phyloP scores from a whole-genome alignment of 2,329 filamentous ascomycete species.

The Cytospora paraplurivora region DNA sequence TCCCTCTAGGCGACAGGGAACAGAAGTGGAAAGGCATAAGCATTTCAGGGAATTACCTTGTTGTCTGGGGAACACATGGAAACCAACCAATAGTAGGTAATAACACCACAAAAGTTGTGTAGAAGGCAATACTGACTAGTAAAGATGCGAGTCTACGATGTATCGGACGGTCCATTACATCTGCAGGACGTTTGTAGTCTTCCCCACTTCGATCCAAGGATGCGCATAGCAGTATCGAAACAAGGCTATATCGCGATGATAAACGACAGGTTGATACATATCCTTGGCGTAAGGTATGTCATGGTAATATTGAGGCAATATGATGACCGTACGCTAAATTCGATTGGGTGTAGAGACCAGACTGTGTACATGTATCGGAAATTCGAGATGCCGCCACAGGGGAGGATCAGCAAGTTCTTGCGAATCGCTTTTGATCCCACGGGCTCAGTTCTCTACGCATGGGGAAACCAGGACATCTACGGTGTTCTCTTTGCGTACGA shows the following conservation, averaged over 20 bases:
- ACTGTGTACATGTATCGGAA: background rate
- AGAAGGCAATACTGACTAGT: background rate
- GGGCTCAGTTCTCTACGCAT: conserved; percentile 14
- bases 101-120: background rate
- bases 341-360: background rate
- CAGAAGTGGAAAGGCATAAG: conserved; percentile 16
- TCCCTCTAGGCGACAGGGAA: background rate
- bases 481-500: conserved; percentile 13
- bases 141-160: conserved; percentile 14
- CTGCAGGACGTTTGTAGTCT: background rate
- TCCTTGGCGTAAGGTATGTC: conserved; percentile 16
- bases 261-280: conserved; percentile 8
- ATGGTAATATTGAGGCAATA: too few relatives aligned
- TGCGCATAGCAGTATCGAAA: conserved; percentile 17
- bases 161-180: background rate
- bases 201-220: conserved; percentile 7
- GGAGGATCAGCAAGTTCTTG: conserved; percentile 14
- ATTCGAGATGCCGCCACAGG: background rate
- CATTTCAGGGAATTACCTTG: conserved; percentile 12
- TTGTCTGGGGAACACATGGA: conserved; percentile 13
- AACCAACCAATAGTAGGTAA: background rate
- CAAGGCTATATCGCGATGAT: conserved; percentile 14
- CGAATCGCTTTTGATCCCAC: conserved; percentile 11
- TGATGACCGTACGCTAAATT: background rate
- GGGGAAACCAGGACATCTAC: conserved; percentile 7